Conservation (phyloP, 2,329 filamentous ascomycete genomes). For the Colletotrichum sp. region DNA sequence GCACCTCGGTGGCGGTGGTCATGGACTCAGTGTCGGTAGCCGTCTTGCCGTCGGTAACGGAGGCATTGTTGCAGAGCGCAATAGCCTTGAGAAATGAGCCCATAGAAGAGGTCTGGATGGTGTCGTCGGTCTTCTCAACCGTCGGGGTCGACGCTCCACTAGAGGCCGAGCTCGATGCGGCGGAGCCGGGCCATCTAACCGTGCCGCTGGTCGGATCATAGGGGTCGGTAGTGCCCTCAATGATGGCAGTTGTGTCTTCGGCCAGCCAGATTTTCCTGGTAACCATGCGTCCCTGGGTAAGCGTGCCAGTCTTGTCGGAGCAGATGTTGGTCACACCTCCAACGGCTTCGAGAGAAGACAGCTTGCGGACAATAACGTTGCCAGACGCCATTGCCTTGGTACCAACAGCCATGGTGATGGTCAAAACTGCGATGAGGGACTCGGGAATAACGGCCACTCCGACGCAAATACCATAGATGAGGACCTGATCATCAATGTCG, state of each 20-base stretch:
- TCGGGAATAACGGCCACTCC: slow-evolving; percentile 70
- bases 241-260: slow-evolving; percentile 54
- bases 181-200: slow-evolving; percentile 47
- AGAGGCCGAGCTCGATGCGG: slow-evolving; percentile 35
- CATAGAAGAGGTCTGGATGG: slow-evolving; percentile 37
- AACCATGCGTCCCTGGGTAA: slow-evolving; percentile 72
- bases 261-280: slow-evolving; percentile 66
- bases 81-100: slow-evolving; percentile 57
- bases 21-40: slow-evolving; percentile 50
- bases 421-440: slow-evolving; percentile 72
- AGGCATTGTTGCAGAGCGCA: slow-evolving; percentile 66
- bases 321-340: slow-evolving; percentile 75
- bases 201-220: slow-evolving; percentile 65
- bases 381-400: slow-evolving; percentile 69
- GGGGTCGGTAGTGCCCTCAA: slow-evolving; percentile 61
- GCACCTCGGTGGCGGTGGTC: slow-evolving; percentile 45
- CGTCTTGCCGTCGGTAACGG: slow-evolving; percentile 49
- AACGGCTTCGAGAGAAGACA: slow-evolving; percentile 69
- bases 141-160: slow-evolving; percentile 24
- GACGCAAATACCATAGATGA: slow-evolving; percentile 66
- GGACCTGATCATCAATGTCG: slow-evolving; percentile 57
- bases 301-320: slow-evolving; percentile 73
- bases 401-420: slow-evolving; percentile 73
- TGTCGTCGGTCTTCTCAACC: slow-evolving; percentile 28
- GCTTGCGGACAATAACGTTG: slow-evolving; percentile 69